phyloP scores from a whole-genome alignment of 495 filamentous ascomycete genomes.

The Tuber melanosporum region DNA sequence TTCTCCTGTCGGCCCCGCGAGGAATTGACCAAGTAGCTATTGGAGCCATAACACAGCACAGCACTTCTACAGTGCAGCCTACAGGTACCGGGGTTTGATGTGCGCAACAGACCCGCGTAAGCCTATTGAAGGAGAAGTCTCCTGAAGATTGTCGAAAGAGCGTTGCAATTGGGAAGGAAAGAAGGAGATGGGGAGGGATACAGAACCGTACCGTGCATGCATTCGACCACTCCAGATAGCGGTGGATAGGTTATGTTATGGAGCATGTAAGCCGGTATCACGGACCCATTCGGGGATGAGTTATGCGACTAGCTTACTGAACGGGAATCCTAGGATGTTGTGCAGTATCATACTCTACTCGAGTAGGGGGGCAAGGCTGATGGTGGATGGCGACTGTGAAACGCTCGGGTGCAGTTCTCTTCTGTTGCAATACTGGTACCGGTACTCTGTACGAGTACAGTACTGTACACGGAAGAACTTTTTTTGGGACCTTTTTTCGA shows the following conservation, averaged over 20 bases:
- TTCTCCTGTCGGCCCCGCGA: not conserved
- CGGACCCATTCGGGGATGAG: not conserved
- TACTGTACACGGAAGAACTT: not conserved
- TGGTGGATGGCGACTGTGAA: not conserved
- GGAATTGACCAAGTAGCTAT: not conserved
- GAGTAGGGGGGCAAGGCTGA: not conserved
- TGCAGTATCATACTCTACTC: not conserved
- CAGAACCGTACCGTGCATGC: not conserved
- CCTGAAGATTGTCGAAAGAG: not conserved
- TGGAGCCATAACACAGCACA: not conserved
- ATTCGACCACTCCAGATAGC: not conserved
- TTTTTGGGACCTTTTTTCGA: not conserved
- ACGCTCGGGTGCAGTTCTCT: not conserved
- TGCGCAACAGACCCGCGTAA: not conserved
- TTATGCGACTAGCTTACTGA: not conserved
- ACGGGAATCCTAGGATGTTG: not conserved
- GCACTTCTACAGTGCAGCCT: not conserved
- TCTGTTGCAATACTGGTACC: not conserved
- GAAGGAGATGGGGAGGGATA: not conserved
- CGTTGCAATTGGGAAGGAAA: not conserved
- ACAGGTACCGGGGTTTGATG: slow-evolving; percentile 3
- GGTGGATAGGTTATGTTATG: not conserved
- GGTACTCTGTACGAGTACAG: too few species aligned
- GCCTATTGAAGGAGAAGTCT: not conserved
- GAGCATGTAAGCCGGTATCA: not conserved